Evolutionary conservation across 805 yeast species (phyloP).

Genomic region (Ogataea nitratoaversa): DNA sequence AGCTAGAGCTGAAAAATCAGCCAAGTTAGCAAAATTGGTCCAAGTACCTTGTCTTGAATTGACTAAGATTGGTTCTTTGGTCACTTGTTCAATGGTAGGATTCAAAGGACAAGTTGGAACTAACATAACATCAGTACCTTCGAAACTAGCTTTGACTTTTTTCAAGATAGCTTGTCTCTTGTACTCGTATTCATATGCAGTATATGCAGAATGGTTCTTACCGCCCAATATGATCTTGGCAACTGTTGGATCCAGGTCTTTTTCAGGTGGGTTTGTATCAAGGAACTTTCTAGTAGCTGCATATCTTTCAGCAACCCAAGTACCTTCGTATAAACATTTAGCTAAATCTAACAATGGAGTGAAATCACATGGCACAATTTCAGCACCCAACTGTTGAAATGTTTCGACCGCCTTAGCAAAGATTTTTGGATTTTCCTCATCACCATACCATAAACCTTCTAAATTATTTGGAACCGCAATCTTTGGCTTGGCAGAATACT

Average conservation of each 20-base stretch:
- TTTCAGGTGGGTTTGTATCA: constrained; percentile 62
- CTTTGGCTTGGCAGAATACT: constrained; percentile 55
- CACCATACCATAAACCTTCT: constrained; percentile 69
- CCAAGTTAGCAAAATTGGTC: constrained; percentile 93
- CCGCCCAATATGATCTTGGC: constrained; percentile 72
- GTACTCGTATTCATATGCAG: constrained; percentile 82
- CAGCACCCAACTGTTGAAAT: constrained; percentile 51
- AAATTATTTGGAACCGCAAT: constrained; percentile 75
- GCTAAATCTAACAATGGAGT: constrained; percentile 77
- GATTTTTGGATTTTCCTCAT: constrained; percentile 67
- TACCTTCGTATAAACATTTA: constrained; percentile 86
- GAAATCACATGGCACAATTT: constrained; percentile 63
- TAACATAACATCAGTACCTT: constrained; percentile 66
- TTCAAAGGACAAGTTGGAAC: constrained; percentile 95
- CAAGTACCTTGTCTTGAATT: constrained; percentile 97
- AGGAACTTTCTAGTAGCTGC: constrained; percentile 75
- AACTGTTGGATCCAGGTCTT: constrained; percentile 82
- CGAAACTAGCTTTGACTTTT: constrained; percentile 50
- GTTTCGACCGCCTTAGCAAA: constrained; percentile 58
- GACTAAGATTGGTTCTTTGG: constrained; percentile 70
- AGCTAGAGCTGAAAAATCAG: constrained; percentile 88
- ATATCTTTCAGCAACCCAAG: constrained; percentile 98
- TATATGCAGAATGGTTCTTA: constrained; percentile 72
- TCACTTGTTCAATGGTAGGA: constrained; percentile 74
- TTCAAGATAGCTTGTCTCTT: constrained; percentile 77